Percentiles rank a stretch among this genome's conserved stretches.
phyloP scores from a whole-genome alignment of 1,284 basidiomycete species.

The Lentinula novae-zelandiae region DNA sequence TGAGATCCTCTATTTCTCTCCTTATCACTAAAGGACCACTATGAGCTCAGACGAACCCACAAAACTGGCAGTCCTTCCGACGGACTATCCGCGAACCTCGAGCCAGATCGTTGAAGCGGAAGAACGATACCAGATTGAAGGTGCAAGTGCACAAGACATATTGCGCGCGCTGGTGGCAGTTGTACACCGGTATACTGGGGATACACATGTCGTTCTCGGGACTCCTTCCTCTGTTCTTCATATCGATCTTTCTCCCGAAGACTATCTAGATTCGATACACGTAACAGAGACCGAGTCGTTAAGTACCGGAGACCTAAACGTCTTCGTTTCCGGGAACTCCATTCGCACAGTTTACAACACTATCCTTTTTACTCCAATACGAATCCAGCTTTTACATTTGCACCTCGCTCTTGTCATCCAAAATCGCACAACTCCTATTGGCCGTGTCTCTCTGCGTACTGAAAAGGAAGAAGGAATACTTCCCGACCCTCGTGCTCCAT shows the following conservation, averaged over 20 bases:
- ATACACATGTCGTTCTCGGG: conserved; percentile 92
- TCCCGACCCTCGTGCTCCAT: conserved; percentile 84
- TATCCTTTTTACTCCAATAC: conserved; percentile 91
- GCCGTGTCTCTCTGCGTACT: not conserved
- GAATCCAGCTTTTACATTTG: conserved; percentile 1
- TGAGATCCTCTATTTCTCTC: not conserved
- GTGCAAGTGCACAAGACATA: conserved; percentile 88
- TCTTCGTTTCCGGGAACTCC: conserved; percentile 39
- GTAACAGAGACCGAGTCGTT: not conserved
- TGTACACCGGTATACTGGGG: conserved; percentile 93
- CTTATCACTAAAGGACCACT: not conserved
- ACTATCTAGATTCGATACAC: not conserved
- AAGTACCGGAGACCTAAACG: conserved; percentile 66
- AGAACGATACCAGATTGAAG: conserved; percentile 35
- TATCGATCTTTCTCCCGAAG: conserved; percentile 52
- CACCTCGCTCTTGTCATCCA: not conserved
- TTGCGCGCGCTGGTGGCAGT: conserved; percentile 90
- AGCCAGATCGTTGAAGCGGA: conserved; percentile 35
- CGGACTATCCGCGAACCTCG: conserved; percentile 90
- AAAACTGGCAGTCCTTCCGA: conserved; percentile 90
- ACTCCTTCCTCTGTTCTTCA: conserved; percentile 76
- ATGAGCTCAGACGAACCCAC: conserved; percentile 40
- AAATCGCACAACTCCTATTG: conserved; percentile 1
- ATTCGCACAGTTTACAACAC: conserved; percentile 65
- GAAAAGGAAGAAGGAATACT: conserved; percentile 32